These are phyloP conservation scores for Xylariaceae sp. DNA, from an alignment of 2,329 filamentous ascomycete genomes.

Conservation along the genomic window DNA sequence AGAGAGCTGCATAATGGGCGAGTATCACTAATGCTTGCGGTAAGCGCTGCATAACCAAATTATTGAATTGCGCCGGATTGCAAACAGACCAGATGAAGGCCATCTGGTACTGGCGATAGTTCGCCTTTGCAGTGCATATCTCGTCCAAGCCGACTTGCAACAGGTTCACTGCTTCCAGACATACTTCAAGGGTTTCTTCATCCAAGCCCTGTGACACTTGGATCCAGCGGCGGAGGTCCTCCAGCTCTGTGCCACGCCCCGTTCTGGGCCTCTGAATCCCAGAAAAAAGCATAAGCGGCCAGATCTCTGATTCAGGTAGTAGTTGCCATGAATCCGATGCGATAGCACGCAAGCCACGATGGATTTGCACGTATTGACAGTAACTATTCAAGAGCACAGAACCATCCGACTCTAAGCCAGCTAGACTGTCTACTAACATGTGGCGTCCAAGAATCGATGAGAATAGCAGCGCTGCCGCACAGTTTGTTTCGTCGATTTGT, in stretches of 20 bases:
- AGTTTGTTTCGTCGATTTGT: constrained; percentile 39
- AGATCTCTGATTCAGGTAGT: constrained; percentile 38
- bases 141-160: constrained; percentile 38
- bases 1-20: constrained; percentile 39
- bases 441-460: constrained; percentile 45
- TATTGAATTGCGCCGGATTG: constrained; percentile 34
- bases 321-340: constrained; percentile 37
- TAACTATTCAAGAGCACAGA: constrained; percentile 41
- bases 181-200: constrained; percentile 36
- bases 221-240: constrained; percentile 32
- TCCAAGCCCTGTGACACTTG: constrained; percentile 25
- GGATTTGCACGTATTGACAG: constrained; percentile 38
- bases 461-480: constrained; percentile 44
- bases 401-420: constrained; percentile 32
- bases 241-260: constrained; percentile 37
- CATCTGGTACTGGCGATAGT: constrained; percentile 32
- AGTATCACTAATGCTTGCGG: constrained; percentile 40
- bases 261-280: constrained; percentile 23
- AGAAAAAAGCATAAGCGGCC: constrained; percentile 33
- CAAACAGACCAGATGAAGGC: constrained; percentile 39
- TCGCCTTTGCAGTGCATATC: constrained; percentile 10
- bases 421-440: constrained; percentile 44
- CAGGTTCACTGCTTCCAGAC: constrained; percentile 35
- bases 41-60: constrained; percentile 30
- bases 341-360: constrained; percentile 34